These are phyloP conservation scores for Fusarium lateritium DNA, from an alignment of 2,329 filamentous ascomycete species.

Conservation along the genomic window DNA sequence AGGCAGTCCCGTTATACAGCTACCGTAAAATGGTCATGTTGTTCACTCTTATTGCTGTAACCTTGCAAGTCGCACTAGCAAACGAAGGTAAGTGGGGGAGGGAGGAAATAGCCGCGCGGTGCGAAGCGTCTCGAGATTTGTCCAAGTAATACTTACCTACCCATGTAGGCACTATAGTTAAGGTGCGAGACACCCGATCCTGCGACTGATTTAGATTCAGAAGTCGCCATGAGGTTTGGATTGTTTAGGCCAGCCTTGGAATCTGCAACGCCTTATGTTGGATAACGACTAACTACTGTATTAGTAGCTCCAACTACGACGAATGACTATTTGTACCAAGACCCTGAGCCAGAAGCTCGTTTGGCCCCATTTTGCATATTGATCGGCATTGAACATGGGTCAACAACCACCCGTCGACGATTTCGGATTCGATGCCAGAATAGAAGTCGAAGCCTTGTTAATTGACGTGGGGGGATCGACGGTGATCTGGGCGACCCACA, in stretches of 20 bases:
- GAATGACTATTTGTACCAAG: conserved; percentile 6
- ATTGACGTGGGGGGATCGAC: conserved; percentile 26
- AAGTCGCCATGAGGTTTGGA: conserved; percentile 23
- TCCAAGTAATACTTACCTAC: background rate
- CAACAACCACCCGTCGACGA: conserved; percentile 5
- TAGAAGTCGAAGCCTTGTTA: conserved; percentile 27
- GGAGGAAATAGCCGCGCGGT: conserved; percentile 33
- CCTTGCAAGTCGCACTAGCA: conserved; percentile 21
- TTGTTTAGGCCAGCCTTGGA: conserved; percentile 5
- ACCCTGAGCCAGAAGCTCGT: conserved; percentile 20
- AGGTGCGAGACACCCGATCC: conserved; percentile 29
- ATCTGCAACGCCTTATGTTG: conserved; percentile 3
- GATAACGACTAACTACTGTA: conserved; percentile 3
- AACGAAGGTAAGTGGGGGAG: conserved; percentile 17
- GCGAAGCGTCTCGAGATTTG: conserved; percentile 35
- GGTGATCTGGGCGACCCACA: conserved; percentile 6
- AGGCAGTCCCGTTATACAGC: background rate
- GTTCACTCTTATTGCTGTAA: conserved; percentile 29
- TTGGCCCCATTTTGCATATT: conserved; percentile 28
- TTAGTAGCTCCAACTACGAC: conserved; percentile 5
- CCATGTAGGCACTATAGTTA: conserved; percentile 5
- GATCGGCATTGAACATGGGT: conserved; percentile 37
- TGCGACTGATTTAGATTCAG: conserved; percentile 22
- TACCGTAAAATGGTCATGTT: conserved; percentile 6
- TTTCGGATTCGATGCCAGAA: conserved; percentile 31